Evolutionary conservation across 805 yeast species (phyloP).

Genomic region (Debaryomyces hansenii): DNA sequence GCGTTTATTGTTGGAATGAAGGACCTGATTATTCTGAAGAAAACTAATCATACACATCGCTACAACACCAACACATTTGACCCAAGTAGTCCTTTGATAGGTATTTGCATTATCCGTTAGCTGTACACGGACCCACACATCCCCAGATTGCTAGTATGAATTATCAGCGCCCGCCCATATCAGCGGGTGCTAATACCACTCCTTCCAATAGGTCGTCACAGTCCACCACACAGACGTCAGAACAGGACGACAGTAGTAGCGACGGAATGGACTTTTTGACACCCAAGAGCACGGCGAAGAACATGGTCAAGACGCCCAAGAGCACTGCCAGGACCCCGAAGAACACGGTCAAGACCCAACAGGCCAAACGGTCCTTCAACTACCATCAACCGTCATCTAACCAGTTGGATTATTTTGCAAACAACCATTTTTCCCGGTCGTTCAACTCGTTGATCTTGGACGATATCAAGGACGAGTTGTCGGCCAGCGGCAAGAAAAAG

Average conservation of each 20-base stretch:
- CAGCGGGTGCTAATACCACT: conserved; percentile 19
- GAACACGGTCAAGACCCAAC: background rate
- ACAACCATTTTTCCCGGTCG: conserved; percentile 40
- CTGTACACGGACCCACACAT: background rate
- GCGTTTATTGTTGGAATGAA: background rate
- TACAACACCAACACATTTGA: no score
- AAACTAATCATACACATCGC: no score
- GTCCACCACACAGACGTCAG: conserved; percentile 9
- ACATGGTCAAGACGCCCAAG: background rate
- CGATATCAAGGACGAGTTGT: conserved; percentile 27
- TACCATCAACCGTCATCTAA: background rate
- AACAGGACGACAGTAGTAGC: background rate
- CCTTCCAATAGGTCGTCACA: conserved; percentile 7
- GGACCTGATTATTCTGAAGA: background rate
- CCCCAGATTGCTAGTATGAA: conserved; percentile 9
- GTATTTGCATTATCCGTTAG: no score
- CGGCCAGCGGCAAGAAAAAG: conserved; percentile 13
- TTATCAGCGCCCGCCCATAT: conserved; percentile 24
- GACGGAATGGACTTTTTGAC: conserved; percentile 1
- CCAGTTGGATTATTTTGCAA: conserved; percentile 34
- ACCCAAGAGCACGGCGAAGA: background rate
- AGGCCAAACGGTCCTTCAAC: no score
- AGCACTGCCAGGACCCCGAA: background rate
- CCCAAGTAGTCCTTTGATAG: no score
- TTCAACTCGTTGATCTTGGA: conserved; percentile 44